Conservation (phyloP, 2,329 filamentous ascomycete species). For the Sporothrix sp. region DNA sequence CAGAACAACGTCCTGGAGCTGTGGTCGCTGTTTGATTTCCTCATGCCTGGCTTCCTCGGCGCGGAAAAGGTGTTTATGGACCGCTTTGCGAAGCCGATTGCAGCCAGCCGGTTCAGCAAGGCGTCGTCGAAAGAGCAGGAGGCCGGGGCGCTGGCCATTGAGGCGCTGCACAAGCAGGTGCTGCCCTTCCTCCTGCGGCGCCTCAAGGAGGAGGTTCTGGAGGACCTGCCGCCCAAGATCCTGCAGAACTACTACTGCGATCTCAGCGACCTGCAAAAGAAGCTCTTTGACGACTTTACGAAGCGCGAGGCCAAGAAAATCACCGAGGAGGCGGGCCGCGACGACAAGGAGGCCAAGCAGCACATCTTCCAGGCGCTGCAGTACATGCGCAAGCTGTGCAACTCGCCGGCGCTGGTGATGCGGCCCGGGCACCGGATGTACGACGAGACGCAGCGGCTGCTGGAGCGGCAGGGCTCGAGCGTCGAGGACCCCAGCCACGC, state of each 20-base stretch:
- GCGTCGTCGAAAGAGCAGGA: conserved; percentile 98
- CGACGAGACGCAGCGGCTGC: conserved; percentile 71
- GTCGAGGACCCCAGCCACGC: conserved; percentile 82
- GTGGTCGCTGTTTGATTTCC: conserved; percentile 96
- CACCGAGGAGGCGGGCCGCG: conserved; percentile 68
- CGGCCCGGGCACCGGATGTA: conserved; percentile 89
- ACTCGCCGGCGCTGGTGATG: conserved; percentile 91
- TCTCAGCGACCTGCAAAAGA: conserved; percentile 86
- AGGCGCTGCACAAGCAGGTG: conserved; percentile 97
- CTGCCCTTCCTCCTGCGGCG: conserved; percentile 91
- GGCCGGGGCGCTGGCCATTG: conserved; percentile 87
- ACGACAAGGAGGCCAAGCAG: conserved; percentile 89
- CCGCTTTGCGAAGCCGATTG: conserved; percentile 89
- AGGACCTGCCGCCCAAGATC: conserved; percentile 95
- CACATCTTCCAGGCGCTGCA: conserved; percentile 99
- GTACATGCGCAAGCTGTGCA: conserved; percentile 99
- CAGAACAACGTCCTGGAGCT: conserved; percentile 96
- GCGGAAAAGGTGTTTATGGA: conserved; percentile 93
- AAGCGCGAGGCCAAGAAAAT: conserved; percentile 88
- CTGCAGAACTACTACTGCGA: conserved; percentile 99
- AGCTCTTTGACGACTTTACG: conserved; percentile 91
- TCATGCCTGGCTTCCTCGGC: conserved; percentile 97
- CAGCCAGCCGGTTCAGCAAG: conserved; percentile 89
- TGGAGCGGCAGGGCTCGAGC: conserved; percentile 68
- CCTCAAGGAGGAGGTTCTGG: conserved; percentile 92